phyloP scores from a whole-genome alignment of 2,329 filamentous ascomycete species.

The Apiospora hydei region DNA sequence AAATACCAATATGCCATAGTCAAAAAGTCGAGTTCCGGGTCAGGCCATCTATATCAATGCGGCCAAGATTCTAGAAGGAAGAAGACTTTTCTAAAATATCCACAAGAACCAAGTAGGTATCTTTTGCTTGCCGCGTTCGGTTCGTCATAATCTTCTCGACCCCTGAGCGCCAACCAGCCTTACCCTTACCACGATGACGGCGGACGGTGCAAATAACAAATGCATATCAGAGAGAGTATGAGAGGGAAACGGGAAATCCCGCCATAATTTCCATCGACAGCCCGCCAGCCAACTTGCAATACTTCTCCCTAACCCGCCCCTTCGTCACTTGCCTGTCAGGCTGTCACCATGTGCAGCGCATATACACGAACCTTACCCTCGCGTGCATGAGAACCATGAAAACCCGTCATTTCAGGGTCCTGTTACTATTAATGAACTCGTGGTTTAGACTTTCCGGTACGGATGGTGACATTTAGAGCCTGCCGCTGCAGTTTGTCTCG shows the following conservation, averaged over 20 bases:
- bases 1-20: too few relatives aligned
- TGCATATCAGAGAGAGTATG: background rate
- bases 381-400: background rate
- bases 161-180: background rate
- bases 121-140: background rate
- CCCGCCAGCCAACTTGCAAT: background rate
- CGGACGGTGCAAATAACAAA: background rate
- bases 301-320: background rate
- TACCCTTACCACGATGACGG: background rate
- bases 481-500: background rate
- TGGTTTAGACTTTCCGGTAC: background rate
- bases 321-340: slow-evolving; percentile 11
- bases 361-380: background rate
- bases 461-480: slow-evolving; percentile 17
- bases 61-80: background rate
- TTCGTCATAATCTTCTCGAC: background rate
- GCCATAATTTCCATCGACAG: background rate
- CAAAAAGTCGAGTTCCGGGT: background rate
- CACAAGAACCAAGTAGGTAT: background rate
- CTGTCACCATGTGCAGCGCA: background rate
- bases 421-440: slow-evolving; percentile 1
- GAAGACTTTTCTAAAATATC: background rate
- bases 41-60: background rate
- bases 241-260: background rate
- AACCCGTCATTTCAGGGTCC: slow-evolving; percentile 1